Evolutionary conservation across 192 early-diverging fungal species (phyloP).

Genomic region (Thamnidium elegans): DNA sequence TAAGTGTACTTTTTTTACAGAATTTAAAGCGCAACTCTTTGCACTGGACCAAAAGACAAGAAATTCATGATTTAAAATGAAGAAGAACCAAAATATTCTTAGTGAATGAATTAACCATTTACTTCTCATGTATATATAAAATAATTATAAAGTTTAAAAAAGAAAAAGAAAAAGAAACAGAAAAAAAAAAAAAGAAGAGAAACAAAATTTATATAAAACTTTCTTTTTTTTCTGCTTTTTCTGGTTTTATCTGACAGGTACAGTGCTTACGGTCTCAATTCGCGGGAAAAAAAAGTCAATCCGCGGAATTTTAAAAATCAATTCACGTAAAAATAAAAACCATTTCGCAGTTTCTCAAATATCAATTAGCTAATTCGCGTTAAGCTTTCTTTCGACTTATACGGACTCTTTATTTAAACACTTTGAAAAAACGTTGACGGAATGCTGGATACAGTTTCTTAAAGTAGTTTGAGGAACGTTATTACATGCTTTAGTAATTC

Average conservation of each 20-base stretch:
- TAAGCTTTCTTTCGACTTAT: not conserved
- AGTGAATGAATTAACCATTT: constrained; percentile 4
- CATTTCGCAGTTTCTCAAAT: not conserved
- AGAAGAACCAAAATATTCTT: constrained; percentile 15
- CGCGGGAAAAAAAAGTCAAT: no score
- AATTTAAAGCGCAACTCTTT: constrained; percentile 9
- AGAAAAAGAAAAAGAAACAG: not conserved
- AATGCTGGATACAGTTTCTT: not conserved
- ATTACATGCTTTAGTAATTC: constrained; percentile 4
- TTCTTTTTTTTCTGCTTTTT: not conserved
- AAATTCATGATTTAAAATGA: constrained; percentile 17
- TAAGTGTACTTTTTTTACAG: no score
- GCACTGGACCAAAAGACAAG: constrained; percentile 16
- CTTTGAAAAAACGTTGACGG: not conserved
- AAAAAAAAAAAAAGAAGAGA: not conserved
- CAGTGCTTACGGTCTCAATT: no score
- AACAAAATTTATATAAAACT: not conserved
- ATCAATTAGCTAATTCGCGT: not conserved
- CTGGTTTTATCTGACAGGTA: not conserved
- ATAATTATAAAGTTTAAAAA: not conserved
- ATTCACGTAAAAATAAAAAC: not conserved
- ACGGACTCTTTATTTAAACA: not conserved
- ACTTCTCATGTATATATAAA: not conserved
- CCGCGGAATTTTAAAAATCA: no score
- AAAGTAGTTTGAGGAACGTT: not conserved